phyloP scores from a whole-genome alignment of 306 rosid genomes.

The Cucurbita maxima region DNA sequence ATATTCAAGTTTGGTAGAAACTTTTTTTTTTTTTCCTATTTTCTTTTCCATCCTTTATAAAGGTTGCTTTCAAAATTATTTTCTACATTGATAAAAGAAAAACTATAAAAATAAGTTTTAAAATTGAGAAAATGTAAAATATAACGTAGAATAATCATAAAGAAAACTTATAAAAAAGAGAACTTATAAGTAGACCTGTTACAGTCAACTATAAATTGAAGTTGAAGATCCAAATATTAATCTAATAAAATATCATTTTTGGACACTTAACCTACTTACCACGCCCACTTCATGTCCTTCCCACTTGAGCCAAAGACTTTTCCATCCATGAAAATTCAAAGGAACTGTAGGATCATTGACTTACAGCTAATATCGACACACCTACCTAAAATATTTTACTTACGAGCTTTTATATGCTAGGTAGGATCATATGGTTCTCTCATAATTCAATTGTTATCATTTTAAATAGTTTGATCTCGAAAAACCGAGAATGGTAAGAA shows the following conservation, averaged over 20 bases:
- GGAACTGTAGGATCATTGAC: background rate
- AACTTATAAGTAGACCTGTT: no score
- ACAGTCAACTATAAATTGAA: background rate
- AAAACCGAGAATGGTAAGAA: background rate
- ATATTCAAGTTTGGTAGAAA: no score
- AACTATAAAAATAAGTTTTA: no score
- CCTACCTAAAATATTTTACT: background rate
- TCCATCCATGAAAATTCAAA: background rate
- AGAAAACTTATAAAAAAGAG: no score
- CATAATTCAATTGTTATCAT: background rate
- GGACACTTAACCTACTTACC: background rate
- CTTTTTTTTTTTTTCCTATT: no score
- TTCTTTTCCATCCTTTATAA: background rate
- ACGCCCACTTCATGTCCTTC: no score
- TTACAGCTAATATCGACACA: background rate
- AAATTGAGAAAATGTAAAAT: no score
- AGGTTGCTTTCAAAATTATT: no score
- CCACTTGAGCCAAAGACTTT: background rate
- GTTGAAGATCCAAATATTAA: background rate
- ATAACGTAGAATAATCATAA: no score
- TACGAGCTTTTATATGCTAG: background rate
- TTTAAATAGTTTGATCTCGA: background rate
- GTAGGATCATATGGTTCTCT: background rate
- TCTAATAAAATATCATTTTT: background rate
- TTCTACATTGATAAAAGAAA: background rate